A percentile compares a stretch with the other conserved stretches of the same genome.
phyloP scores from a whole-genome alignment of 169 alveolate genomes.

The Cryptosporidium meleagridis region DNA sequence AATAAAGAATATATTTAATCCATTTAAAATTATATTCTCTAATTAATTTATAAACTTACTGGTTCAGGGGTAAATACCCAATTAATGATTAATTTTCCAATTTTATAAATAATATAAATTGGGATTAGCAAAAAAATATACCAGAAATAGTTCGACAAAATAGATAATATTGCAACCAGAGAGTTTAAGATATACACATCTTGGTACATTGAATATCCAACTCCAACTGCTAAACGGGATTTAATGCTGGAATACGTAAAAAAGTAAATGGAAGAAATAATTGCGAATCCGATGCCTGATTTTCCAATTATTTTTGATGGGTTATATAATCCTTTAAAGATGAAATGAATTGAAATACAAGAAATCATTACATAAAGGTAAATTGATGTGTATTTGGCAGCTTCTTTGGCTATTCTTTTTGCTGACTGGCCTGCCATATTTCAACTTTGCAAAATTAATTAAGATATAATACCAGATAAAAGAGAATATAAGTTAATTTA shows the following conservation, averaged over 20 bases:
- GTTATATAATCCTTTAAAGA: constrained; percentile 29
- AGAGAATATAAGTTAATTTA: neutral
- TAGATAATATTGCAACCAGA: constrained; percentile 34
- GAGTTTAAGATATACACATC: constrained; percentile 70
- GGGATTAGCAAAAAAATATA: constrained; percentile 62
- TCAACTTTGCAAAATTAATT: neutral
- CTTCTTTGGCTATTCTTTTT: constrained; percentile 65
- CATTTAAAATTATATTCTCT: neutral
- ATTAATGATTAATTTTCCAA: constrained; percentile 20
- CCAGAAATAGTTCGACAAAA: constrained; percentile 57
- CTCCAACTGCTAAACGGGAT: constrained; percentile 54
- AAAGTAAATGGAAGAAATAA: constrained; percentile 16
- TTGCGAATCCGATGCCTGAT: constrained; percentile 15
- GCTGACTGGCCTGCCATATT: constrained; percentile 75
- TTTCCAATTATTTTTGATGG: neutral
- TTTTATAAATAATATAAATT: constrained; percentile 26
- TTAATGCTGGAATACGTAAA: constrained; percentile 51
- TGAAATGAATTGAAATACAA: constrained; percentile 7
- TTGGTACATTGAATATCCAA: constrained; percentile 67
- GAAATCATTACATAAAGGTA: constrained; percentile 23
- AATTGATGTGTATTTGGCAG: constrained; percentile 43
- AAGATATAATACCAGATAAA: neutral
- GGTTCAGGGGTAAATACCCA: constrained; percentile 77
- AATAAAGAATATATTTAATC: neutral
- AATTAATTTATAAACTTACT: constrained; percentile 34